Evolutionary conservation across 2,329 filamentous ascomycete species (phyloP).

Genomic region (Neopestalotiopsis sp.): DNA sequence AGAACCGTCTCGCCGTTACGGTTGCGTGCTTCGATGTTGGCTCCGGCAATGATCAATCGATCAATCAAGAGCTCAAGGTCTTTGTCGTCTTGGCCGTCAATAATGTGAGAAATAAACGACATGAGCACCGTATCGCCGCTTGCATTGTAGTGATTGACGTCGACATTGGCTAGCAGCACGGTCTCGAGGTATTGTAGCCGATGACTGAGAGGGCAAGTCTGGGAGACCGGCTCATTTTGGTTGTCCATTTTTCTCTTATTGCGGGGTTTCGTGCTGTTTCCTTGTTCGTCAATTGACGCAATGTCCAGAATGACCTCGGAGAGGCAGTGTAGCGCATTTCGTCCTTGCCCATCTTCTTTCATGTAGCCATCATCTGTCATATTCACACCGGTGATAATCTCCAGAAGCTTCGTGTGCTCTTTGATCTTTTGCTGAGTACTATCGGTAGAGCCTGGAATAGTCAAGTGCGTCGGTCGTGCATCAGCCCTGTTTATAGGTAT

Average conservation of each 20-base stretch:
- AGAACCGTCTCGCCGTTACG: conserved; percentile 60
- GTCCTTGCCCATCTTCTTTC: conserved; percentile 51
- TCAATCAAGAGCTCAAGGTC: conserved; percentile 52
- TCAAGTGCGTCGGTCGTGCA: conserved; percentile 23
- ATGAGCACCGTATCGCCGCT: conserved; percentile 61
- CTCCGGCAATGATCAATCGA: conserved; percentile 47
- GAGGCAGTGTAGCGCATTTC: conserved; percentile 65
- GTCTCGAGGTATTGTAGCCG: conserved; percentile 29
- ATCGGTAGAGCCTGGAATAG: conserved; percentile 27
- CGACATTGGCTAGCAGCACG: conserved; percentile 46
- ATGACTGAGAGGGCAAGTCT: conserved; percentile 20
- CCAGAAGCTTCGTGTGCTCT: conserved; percentile 42
- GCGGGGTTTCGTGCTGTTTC: conserved; percentile 38
- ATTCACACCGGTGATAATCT: conserved; percentile 40
- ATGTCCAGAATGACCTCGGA: conserved; percentile 55
- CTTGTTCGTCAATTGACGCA: conserved; percentile 31
- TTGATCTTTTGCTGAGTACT: conserved; percentile 29
- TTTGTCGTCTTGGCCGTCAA: conserved; percentile 49
- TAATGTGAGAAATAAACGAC: conserved; percentile 56
- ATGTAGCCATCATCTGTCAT: conserved; percentile 31
- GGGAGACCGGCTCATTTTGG: conserved; percentile 25
- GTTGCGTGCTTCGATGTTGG: conserved; percentile 56
- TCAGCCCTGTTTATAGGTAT: conserved; percentile 16
- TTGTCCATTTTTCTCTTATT: conserved; percentile 44
- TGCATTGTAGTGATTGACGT: conserved; percentile 59